Evolutionary conservation across 2,329 filamentous ascomycete species (phyloP), one percentile per base, ranked within the genome.

Genomic region (Trichoderma lentiforme): DNA sequence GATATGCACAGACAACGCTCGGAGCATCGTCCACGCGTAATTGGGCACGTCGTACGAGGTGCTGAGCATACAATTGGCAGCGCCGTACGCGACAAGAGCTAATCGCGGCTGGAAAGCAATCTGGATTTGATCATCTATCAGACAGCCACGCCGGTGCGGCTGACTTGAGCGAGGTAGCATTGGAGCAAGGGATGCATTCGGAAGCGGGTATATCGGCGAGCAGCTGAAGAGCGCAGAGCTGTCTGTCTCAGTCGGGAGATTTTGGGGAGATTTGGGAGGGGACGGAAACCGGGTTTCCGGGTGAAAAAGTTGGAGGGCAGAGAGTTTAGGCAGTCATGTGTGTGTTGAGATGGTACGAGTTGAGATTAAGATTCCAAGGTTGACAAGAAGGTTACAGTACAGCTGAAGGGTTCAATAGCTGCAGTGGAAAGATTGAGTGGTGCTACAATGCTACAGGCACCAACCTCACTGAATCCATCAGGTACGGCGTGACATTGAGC

Each of bases 111-210:
- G n/a, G 28, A 39, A 15, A n/a, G 67, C 57, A 62, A 61, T 62
- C 67, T 36, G 32, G 15, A 6, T 18, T 18, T 62, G n/a, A 36
- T 61, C 39, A 62, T 62, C 28, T 70, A 62, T 61, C 67, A 51
- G 57, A 36, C 67, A 70, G 67, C 67, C 67, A 70, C 67, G 28
- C 28, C 67, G 67, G 67, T 62, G 67, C 67, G 57, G 67, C 67
- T 70, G 57, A 62, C 36, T 26, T 28, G 36, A 53, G 28, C 58
- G 57, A 53, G 67, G 67, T 70, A 47, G 57, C 15, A 70, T 62
- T 70, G 14, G 14, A 62, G 57, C 67, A 62, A 70, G 67, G 67
- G 26, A 28, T 34, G 56, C 43, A 34, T 60, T 58, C 43, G 39
- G 39, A 53, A 61, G 11, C 57, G 57, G 63, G 28, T 34, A 24